Evolutionary conservation across 2,329 filamentous ascomycete species (phyloP), one percentile per base, ranked within the genome.

Genomic region (Aspergillus latus): DNA sequence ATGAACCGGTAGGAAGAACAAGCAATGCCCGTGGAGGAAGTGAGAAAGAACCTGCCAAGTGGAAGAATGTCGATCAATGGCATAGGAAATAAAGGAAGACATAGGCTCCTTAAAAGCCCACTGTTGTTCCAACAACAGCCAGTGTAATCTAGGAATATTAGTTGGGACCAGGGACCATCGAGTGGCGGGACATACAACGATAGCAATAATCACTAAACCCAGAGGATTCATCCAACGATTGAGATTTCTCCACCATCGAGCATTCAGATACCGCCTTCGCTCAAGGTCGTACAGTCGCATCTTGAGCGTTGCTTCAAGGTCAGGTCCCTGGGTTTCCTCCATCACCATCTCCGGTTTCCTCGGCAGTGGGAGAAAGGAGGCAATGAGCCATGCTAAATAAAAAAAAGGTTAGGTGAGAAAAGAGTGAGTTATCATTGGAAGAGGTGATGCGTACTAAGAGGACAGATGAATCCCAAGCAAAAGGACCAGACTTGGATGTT

Each of bases 401-500:
- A 32, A 48, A 55, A 46, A 13, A 21, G 47, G 4, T 36, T 21
- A 65, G 49, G 40, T 52, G 67, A 60, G 52, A 44, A 46, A 28
- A 37, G 29, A 28, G 15, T 4, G 5, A 3, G 28, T 11, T 26
- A 21, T 5, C 40, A 29, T 16, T n/a, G 16, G 30, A 29, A 7
- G 21, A 15, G 42, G 32, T 6, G 5, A 46, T 30, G 72, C 84
- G 73, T 75, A 88, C 85, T 80, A 59, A 91, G 81, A 5, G 90
- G 91, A 66, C 91, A 84, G 46, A 93, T 76, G 67, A 95, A 95
- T 26, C 91, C 91, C 46, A 88, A 42, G 54, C 86, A 84, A 73
- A 95, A 95, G 48, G 90, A 77, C 51, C 88, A 77, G 30, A 93
- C 82, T 72, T 95, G 91, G 46, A 85, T 75, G 67, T 92, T 92